These are phyloP conservation scores for Metarhizium anisopliae DNA, from an alignment of 2,329 filamentous ascomycete species.

Conservation along the genomic window DNA sequence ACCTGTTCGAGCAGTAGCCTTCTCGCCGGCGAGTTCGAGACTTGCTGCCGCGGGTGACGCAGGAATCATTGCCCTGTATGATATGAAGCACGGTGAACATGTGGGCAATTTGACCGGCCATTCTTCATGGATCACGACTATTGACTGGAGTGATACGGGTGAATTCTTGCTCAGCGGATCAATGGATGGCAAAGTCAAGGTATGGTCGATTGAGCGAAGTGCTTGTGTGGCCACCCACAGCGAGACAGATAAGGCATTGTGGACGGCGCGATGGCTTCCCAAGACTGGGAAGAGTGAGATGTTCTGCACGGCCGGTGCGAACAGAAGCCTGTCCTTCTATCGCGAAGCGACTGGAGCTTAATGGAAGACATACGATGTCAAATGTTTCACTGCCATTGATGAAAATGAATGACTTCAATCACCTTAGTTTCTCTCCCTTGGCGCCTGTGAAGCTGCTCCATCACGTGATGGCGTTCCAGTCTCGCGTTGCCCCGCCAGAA, in stretches of 20 bases:
- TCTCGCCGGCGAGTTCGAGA: slow-evolving; percentile 76
- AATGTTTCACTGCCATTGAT: not conserved
- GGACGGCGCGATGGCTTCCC: slow-evolving; percentile 77
- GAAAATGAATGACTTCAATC: not conserved
- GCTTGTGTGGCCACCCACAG: slow-evolving; percentile 88
- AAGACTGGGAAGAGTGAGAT: slow-evolving; percentile 59
- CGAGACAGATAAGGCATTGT: slow-evolving; percentile 77
- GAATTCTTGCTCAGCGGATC: slow-evolving; percentile 83
- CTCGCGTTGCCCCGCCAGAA: slow-evolving; percentile 49
- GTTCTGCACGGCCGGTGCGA: slow-evolving; percentile 73
- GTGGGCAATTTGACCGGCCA: slow-evolving; percentile 76
- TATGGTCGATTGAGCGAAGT: slow-evolving; percentile 82
- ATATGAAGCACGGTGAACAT: slow-evolving; percentile 86
- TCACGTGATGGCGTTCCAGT: slow-evolving; percentile 40
- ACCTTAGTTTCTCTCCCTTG: not conserved
- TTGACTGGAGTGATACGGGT: slow-evolving; percentile 90
- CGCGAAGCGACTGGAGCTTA: slow-evolving; percentile 68
- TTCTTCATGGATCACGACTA: slow-evolving; percentile 76
- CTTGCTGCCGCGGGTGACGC: slow-evolving; percentile 88
- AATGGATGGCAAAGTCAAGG: slow-evolving; percentile 89
- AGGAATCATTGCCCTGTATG: slow-evolving; percentile 81
- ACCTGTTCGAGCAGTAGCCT: slow-evolving; percentile 75
- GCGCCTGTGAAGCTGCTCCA: not conserved
- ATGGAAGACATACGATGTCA: slow-evolving; percentile 8
- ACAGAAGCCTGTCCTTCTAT: slow-evolving; percentile 71